Evolutionary conservation across 208 protist genomes (phyloP).

Genomic region (Phytomonas sp.): DNA sequence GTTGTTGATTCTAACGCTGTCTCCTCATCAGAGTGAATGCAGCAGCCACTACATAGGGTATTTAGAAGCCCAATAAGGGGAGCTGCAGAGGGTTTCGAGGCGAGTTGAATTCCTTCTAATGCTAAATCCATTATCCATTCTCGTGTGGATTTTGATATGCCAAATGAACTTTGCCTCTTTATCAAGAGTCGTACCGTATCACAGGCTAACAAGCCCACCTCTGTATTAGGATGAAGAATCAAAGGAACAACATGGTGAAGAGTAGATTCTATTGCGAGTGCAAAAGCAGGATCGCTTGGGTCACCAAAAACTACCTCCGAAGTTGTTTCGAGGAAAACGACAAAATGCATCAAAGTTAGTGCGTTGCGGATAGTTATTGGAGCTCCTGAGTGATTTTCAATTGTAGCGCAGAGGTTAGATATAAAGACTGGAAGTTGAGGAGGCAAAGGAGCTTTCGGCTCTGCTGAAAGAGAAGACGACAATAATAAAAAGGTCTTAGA

Average conservation of each 20-base stretch:
- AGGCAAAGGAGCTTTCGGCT: not conserved
- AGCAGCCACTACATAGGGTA: not conserved
- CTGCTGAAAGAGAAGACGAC: not conserved
- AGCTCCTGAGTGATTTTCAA: not conserved
- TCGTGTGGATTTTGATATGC: not conserved
- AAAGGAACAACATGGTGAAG: not conserved
- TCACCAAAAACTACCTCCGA: constrained; percentile 1
- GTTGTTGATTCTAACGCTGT: not conserved
- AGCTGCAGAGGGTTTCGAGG: not conserved
- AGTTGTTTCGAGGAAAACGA: not conserved
- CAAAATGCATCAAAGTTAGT: constrained; percentile 1
- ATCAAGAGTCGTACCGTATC: not conserved
- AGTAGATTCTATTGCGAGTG: not conserved
- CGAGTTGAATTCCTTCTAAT: not conserved
- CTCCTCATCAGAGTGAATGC: not conserved
- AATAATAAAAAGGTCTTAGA: not conserved
- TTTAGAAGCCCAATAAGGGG: not conserved
- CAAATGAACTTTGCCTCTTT: not conserved
- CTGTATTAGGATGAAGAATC: not conserved
- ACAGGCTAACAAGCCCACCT: not conserved
- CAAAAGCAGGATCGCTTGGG: not conserved
- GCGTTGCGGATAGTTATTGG: not conserved
- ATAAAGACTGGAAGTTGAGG: not conserved
- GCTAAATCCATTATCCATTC: not conserved
- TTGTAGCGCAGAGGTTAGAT: not conserved